Base-by-base conservation (phyloP, 306 rosid genomes). In the Dryas drummondii region DNA sequence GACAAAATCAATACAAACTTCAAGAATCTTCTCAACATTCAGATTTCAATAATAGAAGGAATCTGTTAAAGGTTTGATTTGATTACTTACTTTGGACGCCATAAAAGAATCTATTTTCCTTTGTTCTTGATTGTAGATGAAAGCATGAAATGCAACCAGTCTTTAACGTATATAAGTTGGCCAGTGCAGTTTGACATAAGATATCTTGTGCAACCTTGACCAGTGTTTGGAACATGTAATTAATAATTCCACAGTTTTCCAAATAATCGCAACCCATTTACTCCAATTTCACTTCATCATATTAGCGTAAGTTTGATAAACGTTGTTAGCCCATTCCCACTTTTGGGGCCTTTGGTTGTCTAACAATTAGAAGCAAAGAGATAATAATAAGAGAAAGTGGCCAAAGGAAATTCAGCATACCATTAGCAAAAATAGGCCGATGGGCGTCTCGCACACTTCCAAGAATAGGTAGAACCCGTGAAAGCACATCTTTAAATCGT, bases 361-460 rank as follows among this genome's bases (percentile, higher is more conserved):
- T 32, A 32, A 32, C 37, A 32, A 32, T 32, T 32, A 51, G 32
- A 53, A 54, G 52, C 59, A 45, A 27, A 71, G 26, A 11, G 57
- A 64, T 53, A 11, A 44, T 3, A 74, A 26, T 27, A 32, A 27
- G 15, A 19, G 45, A 75, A 72, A 63, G 41, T 80, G 49, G 27
- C 50, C 59, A 71, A 52, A 76, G 70, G 80, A 64, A 77, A 53
- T 77, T 74, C 67, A 75, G 68, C 89, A 58, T 63, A 94, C 98
- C 98, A 71, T 89, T 91, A 76, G 98, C 97, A 80, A 91, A 94
- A 81, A 91, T 87, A 45, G 97, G 93, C 68, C 97, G 82, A 68
- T 94, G 87, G 71, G 74, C 79, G 58, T 94, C 98, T 49, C 98
- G 89, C 65, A 91, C 98, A 90, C 82, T 94, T 83, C 98, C 98